Base-by-base conservation (phyloP, 73 alveolate genomes). In the Breviolum minutum region DNA sequence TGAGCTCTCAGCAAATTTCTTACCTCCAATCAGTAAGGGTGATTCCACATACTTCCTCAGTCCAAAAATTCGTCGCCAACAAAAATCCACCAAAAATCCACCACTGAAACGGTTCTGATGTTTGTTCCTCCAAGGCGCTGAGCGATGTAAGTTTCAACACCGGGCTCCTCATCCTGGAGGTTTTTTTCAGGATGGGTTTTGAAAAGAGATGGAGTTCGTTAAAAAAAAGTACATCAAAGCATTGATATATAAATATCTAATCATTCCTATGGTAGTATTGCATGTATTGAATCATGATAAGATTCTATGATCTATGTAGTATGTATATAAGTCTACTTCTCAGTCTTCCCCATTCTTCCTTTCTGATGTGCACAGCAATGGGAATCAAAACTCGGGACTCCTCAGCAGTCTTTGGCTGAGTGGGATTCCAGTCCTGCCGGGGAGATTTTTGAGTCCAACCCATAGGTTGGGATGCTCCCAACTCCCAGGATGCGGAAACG, bases 1-100 rank as follows among this genome's bases (percentile, higher is more conserved):
- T 86, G 64, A 63, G 94, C 64, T 16, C 80, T 29, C 32, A 12
- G 81, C 99, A 30, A 94, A 94, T 85, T 94, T 94, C 86, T 94
- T 94, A 26, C 99, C 99, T 26, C 99, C 99, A 76, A 99, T 99
- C 99, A 99, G 99, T 40, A 99, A 99, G 16, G 99, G 99, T 94
- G 99, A 99, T 74, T 99, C 99, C 40, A 99, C 99, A 99, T 99
- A 92, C 61, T 92, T 92, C 98, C 98, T 92, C 27, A 63, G 87
- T 27, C 64, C 30, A 29, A 79, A n/a, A 79, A 29, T 30, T 63
- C 87, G 7, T 8, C 32, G 87, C 66, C 82, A 73, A 22, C 66
- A 27, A 13, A 13, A 22, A 14, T 68, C 77, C 77, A 2, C 17
- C 17, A 6, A 2, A 4, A 14, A 68, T 11, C 74, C 74, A 66